Conservation (phyloP, 352 stramenopile genomes). For the Phytophthora pini region DNA sequence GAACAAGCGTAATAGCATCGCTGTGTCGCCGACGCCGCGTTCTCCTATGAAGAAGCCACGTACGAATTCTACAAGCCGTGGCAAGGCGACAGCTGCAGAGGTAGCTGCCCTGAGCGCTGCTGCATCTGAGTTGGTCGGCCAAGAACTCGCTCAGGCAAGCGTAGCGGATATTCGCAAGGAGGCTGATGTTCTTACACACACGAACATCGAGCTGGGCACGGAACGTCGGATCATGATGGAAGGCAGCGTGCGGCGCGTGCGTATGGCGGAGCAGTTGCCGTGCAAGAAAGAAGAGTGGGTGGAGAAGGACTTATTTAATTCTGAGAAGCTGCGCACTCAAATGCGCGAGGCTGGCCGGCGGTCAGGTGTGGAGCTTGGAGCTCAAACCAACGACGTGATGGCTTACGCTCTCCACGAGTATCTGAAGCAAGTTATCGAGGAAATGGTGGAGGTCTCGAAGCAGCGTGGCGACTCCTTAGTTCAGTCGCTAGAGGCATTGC, state of each 20-base stretch:
- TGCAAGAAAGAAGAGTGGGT: conserved; percentile 84
- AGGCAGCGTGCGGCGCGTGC: conserved; percentile 37
- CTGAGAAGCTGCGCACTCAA: conserved; percentile 55
- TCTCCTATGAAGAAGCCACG: conserved; percentile 82
- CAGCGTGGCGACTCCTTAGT: conserved; percentile 67
- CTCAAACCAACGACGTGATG: conserved; percentile 79
- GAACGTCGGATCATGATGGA: conserved; percentile 88
- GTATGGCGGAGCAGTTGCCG: conserved; percentile 55
- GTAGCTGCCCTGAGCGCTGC: conserved; percentile 35
- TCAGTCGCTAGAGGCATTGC: conserved; percentile 55
- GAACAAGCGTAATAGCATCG: conserved; percentile 65
- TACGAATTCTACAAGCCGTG: conserved; percentile 47
- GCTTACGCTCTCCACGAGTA: conserved; percentile 86
- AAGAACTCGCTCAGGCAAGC: conserved; percentile 68
- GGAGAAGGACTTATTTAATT: conserved; percentile 86
- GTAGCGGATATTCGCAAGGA: conserved; percentile 81
- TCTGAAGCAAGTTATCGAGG: conserved; percentile 85
- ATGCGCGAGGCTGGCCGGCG: conserved; percentile 62
- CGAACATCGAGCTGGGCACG: conserved; percentile 71
- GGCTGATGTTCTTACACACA: conserved; percentile 87
- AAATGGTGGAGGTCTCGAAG: conserved; percentile 86
- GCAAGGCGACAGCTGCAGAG: conserved; percentile 42
- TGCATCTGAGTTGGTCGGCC: conserved; percentile 38
- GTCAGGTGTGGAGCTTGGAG: conserved; percentile 60
- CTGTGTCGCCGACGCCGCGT: conserved; percentile 62